phyloP scores from a whole-genome alignment of 768 basidiomycete species.

The Megacollybia marginata region DNA sequence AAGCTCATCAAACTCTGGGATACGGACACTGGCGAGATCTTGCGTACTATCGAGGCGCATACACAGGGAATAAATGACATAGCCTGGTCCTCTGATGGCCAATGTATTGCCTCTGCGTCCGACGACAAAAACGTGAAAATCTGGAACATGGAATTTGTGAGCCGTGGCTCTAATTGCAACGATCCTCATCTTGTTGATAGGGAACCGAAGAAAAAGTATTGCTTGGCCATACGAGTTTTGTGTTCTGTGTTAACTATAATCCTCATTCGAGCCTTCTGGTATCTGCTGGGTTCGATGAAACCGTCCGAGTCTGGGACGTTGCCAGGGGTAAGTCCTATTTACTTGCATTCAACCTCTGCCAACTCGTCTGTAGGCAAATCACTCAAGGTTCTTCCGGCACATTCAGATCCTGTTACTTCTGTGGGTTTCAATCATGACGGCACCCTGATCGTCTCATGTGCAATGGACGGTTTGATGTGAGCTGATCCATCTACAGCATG shows the following conservation, averaged over 20 bases:
- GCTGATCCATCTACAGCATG: constrained; percentile 18
- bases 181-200: constrained; percentile 23
- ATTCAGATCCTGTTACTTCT: constrained; percentile 94
- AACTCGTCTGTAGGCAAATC: constrained; percentile 52
- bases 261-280: constrained; percentile 86
- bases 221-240: constrained; percentile 85
- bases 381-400: constrained; percentile 87
- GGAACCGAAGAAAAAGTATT: constrained; percentile 58
- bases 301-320: constrained; percentile 95
- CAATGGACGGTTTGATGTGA: constrained; percentile 96
- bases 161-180: constrained; percentile 6
- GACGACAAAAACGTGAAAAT: constrained; percentile 88
- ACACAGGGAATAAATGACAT: constrained; percentile 83
- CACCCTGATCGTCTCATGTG: constrained; percentile 87
- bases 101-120: constrained; percentile 84
- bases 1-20: constrained; percentile 81
- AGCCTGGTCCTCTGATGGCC: constrained; percentile 80
- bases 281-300: constrained; percentile 94
- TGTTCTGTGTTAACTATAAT: constrained; percentile 90
- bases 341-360: neutral
- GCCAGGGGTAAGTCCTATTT: constrained; percentile 53
- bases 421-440: constrained; percentile 94
- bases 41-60: constrained; percentile 69
- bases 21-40: constrained; percentile 59
- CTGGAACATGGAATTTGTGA: constrained; percentile 71